phyloP scores from a whole-genome alignment of 768 basidiomycete genomes.

The Tremella yokohamensis region DNA sequence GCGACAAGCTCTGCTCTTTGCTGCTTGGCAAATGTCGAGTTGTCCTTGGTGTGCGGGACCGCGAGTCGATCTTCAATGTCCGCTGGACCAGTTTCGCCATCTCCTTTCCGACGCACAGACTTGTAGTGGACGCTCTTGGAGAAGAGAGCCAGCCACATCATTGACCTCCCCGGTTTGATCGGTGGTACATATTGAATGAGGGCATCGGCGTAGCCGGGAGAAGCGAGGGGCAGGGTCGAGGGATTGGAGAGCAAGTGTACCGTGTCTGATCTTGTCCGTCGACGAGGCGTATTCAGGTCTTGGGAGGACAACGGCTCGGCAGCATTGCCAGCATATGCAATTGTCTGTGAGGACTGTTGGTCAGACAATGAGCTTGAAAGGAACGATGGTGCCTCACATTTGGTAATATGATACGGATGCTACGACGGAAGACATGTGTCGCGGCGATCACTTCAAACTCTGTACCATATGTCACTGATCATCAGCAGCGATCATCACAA shows the following conservation, averaged over 20 bases:
- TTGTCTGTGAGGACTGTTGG: slow-evolving; percentile 37
- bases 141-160: slow-evolving; percentile 45
- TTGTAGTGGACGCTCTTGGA: slow-evolving; percentile 44
- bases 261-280: slow-evolving; percentile 19
- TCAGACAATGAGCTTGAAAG: slow-evolving; percentile 1
- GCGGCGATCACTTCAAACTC: slow-evolving; percentile 41
- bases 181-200: slow-evolving; percentile 32
- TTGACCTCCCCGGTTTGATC: slow-evolving; percentile 26
- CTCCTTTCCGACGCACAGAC: slow-evolving; percentile 31
- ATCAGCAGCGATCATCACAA: slow-evolving; percentile 6
- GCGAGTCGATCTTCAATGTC: slow-evolving; percentile 38
- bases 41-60: slow-evolving; percentile 34
- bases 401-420: slow-evolving; percentile 39
- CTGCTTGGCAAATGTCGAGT: slow-evolving; percentile 24
- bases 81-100: slow-evolving; percentile 36
- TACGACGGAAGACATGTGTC: slow-evolving; percentile 31
- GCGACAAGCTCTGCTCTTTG: slow-evolving; percentile 22
- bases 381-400: slow-evolving; percentile 22
- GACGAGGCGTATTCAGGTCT: slow-evolving; percentile 9
- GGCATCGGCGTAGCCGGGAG: slow-evolving; percentile 18
- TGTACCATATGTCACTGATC: slow-evolving; percentile 35
- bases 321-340: slow-evolving; percentile 29
- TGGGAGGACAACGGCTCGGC: neutral
- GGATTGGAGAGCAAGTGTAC: slow-evolving; percentile 19
- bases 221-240: slow-evolving; percentile 23